phyloP scores from a whole-genome alignment of 2,329 filamentous ascomycete genomes.

The Aureobasidium sp. region DNA sequence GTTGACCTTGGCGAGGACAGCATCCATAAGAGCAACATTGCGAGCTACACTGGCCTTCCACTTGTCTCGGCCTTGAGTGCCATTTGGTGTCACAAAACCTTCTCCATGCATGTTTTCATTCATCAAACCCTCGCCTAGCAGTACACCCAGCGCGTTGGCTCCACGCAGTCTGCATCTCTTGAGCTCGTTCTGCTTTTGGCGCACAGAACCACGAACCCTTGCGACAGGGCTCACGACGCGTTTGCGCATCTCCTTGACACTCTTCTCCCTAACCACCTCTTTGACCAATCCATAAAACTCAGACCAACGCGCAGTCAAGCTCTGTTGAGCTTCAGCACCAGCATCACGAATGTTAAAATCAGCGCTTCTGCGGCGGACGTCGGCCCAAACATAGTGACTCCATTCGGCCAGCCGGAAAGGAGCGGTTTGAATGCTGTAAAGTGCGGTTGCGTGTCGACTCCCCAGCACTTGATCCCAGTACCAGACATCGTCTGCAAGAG shows the following conservation, averaged over 20 bases:
- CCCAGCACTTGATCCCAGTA: constrained; percentile 90
- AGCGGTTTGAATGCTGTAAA: constrained; percentile 82
- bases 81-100: constrained; percentile 24
- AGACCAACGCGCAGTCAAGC: constrained; percentile 25
- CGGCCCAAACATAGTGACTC: constrained; percentile 60
- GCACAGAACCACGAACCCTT: constrained; percentile 64
- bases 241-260: constrained; percentile 62
- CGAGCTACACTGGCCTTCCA: constrained; percentile 73
- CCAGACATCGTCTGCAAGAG: constrained; percentile 78
- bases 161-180: constrained; percentile 70
- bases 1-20: constrained; percentile 66
- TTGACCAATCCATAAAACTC: constrained; percentile 73
- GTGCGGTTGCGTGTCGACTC: constrained; percentile 67
- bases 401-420: constrained; percentile 68
- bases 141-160: constrained; percentile 75
- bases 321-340: constrained; percentile 26
- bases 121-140: constrained; percentile 78
- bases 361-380: constrained; percentile 43
- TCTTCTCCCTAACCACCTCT: constrained; percentile 66
- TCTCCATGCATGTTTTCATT: constrained; percentile 37
- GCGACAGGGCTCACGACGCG: constrained; percentile 73
- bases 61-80: constrained; percentile 33
- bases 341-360: constrained; percentile 20
- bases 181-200: constrained; percentile 64
- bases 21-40: constrained; percentile 79